Evolutionary conservation across 2,329 filamentous ascomycete species (phyloP), one percentile per base, ranked within the genome.

Genomic region (Xylariales sp.): DNA sequence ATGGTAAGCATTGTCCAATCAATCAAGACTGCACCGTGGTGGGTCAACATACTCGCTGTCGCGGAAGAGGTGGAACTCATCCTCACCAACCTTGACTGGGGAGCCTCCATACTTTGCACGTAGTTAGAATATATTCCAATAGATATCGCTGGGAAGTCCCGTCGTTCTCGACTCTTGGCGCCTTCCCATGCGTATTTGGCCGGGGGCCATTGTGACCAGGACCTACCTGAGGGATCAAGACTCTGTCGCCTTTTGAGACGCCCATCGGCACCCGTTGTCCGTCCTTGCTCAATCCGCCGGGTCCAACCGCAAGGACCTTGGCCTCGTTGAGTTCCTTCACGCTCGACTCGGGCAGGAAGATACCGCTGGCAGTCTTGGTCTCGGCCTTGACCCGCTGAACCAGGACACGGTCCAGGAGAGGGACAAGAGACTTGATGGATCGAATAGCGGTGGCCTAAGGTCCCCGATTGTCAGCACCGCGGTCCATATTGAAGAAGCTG

Each of bases 301-400:
- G 93, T 41, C 93, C 93, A 50, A 98, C 91, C 49, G 93, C 93
- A 47, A 98, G 75, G 42, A 98, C 93, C 71, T 88, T 90, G 59
- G 88, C 93, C 77, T 97, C 91, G 71, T 96, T 97, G 64, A 97
- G 80, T 70, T 98, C 93, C 80, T 98, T 95, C 63, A 97, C 88
- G 60, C 85, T 87, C 48, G 84, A 90, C 76, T 98, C 93, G 56
- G 93, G 93, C 52, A 98, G 86, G 78, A 94, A 96, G 78, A 98
- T 95, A 60, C 93, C 93, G 61, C 84, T 84, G 57, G 93, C 89
- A 37, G 93, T 98, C 80, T 96, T 96, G 64, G 89, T 70, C 73
- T 97, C 91, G 60, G 91, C 87, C 77, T 97, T 97, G 73, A 96
- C 73, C 70, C 93, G 88, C 82, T 98, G 93, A 56, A 98, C 88